Evolutionary conservation across 1,284 basidiomycete species (phyloP).

Genomic region (Sporisorium sorghi): DNA sequence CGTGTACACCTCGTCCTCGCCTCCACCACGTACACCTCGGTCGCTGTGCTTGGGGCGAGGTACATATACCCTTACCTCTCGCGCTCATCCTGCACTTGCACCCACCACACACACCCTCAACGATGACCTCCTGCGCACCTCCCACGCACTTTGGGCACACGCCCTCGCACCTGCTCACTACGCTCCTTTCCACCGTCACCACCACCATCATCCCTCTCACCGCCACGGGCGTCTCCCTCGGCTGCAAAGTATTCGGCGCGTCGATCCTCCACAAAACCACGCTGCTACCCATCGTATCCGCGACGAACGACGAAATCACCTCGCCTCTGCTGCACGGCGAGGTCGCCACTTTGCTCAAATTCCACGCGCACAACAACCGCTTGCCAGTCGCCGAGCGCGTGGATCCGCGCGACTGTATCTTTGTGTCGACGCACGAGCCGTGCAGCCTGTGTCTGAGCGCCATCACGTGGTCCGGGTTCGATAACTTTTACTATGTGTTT

Average conservation of each 20-base stretch:
- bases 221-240: constrained; percentile 5
- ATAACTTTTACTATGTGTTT: constrained; percentile 37
- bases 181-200: constrained; percentile 14
- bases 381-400: background rate
- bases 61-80: background rate
- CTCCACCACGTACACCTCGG: background rate
- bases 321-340: constrained; percentile 31
- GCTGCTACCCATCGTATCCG: constrained; percentile 4
- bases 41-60: background rate
- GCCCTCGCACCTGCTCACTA: constrained; percentile 3
- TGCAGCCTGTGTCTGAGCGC: constrained; percentile 30
- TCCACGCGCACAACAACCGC: constrained; percentile 4
- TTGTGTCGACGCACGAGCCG: constrained; percentile 34
- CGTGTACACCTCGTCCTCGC: no score
- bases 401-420: constrained; percentile 18
- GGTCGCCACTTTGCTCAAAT: constrained; percentile 15
- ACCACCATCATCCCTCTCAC: constrained; percentile 25
- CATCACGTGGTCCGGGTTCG: constrained; percentile 35
- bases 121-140: background rate
- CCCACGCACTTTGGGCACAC: constrained; percentile 9
- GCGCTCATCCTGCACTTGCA: background rate
- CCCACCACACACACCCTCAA: background rate
- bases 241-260: constrained; percentile 43
- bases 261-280: constrained; percentile 26
- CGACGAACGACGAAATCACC: constrained; percentile 37